A percentile compares a stretch with the other conserved stretches of the same genome.
Evolutionary conservation across 1,284 basidiomycete genomes (phyloP).

Genomic region (Calocybe gambosa): DNA sequence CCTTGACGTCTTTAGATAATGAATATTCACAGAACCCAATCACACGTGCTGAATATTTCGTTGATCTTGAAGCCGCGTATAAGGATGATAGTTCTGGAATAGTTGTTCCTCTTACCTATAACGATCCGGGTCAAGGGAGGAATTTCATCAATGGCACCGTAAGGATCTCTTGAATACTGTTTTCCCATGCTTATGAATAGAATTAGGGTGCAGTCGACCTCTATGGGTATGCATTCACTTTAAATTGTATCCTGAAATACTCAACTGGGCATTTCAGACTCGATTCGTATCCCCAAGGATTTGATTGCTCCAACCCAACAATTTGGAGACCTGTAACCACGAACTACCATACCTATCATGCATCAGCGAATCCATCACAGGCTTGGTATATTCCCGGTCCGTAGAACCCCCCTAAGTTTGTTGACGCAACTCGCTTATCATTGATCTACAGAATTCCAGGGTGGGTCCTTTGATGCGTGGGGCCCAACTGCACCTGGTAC

Average conservation of each 20-base stretch:
- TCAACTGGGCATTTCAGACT: constrained; percentile 25
- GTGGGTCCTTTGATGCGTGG: constrained; percentile 72
- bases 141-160: constrained; percentile 70
- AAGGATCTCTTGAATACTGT: constrained; percentile 10
- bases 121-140: constrained; percentile 51
- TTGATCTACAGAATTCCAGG: constrained; percentile 48
- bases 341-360: constrained; percentile 56
- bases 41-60: constrained; percentile 58
- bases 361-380: constrained; percentile 48
- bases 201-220: constrained; percentile 41
- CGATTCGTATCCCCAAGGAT: constrained; percentile 67
- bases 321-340: constrained; percentile 52
- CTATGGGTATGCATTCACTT: constrained; percentile 31
- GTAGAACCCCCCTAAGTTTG: constrained; percentile 8
- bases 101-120: constrained; percentile 69
- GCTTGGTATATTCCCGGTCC: constrained; percentile 60
- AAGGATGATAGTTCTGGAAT: constrained; percentile 40
- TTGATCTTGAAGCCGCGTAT: constrained; percentile 53
- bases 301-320: constrained; percentile 65
- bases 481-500: constrained; percentile 56
- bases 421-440: background rate
- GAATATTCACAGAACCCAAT: constrained; percentile 56
- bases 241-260: background rate
- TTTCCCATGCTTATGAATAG: background rate
- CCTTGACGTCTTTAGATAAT: constrained; percentile 47